These are phyloP conservation scores for Botryotinia convoluta DNA, from an alignment of 2,329 filamentous ascomycete species.

Conservation along the genomic window DNA sequence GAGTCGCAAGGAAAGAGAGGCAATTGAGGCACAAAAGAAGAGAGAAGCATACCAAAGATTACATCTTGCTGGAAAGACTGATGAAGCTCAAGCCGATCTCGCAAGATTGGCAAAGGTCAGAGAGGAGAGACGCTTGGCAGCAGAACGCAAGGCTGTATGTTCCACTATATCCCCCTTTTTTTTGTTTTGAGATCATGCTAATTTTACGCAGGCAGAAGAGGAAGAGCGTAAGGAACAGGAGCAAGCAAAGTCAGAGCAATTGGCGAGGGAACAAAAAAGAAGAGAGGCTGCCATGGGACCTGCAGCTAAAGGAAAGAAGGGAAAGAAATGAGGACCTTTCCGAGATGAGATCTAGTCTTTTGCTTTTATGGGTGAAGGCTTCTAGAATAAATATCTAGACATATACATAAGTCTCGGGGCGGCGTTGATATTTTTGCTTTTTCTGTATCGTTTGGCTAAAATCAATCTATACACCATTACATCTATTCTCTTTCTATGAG, in stretches of 20 bases:
- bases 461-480: neutral
- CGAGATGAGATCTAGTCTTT: neutral
- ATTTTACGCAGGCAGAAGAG: conserved; percentile 39
- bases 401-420: neutral
- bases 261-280: conserved; percentile 46
- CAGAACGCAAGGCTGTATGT: conserved; percentile 75
- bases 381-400: conserved; percentile 1
- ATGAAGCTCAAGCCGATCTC: conserved; percentile 87
- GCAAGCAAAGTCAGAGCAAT: conserved; percentile 46
- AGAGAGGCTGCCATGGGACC: conserved; percentile 37
- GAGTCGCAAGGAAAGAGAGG: conserved; percentile 69
- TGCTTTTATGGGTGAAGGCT: conserved; percentile 2
- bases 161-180: neutral
- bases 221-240: conserved; percentile 41
- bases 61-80: conserved; percentile 93
- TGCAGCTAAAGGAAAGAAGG: conserved; percentile 17
- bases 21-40: conserved; percentile 79
- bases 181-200: conserved; percentile 20
- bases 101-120: conserved; percentile 78
- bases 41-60: conserved; percentile 90
- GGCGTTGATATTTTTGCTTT: neutral
- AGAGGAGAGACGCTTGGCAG: conserved; percentile 82
- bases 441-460: neutral
- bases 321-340: conserved; percentile 10
- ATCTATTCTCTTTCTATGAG: neutral